Base-by-base conservation (phyloP, 768 basidiomycete genomes). In the Lactifluus hygrophoroides region DNA sequence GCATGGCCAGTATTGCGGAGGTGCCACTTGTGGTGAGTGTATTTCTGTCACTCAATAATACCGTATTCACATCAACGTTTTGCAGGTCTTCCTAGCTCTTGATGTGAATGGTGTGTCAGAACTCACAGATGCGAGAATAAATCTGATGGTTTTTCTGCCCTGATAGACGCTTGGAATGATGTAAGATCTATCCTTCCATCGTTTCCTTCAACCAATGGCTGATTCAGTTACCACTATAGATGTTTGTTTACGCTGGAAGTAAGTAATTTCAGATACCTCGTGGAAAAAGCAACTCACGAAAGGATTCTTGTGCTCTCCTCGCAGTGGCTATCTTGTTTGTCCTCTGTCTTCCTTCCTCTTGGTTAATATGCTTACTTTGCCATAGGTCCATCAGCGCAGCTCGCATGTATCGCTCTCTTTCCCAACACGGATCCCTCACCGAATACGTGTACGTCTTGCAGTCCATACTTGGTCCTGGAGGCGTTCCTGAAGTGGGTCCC, bases 361-460 rank as follows among this genome's bases (percentile, higher is more conserved):
- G 16, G 13, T 17, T 8, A 8, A 11, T 37, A n/a, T 46, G 23
- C 52, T 46, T 27, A 51, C 57, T 8, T 8, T 10, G 9, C 16
- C 8, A 19, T 32, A 58, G 57, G 44, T 32, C 44, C 28, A 58
- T 58, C 28, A 27, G 44, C 23, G 44, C 57, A 21, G 35, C 57
- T 34, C 57, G 57, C 28, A 52, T 58, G 57, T 58, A 58, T 28
- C 57, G 57, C n/a, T 32, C 44, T 40, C 21, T 58, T 19, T 52
- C 35, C 16, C 14, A 45, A 16, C 25, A 8, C 14, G 57, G 57
- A 25, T 38, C 51, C 10, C 13, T 58, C 51, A 58, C 57, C 5
- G 44, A 46, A 58, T 52, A 30, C 35, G 25, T 38, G 57, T 58
- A 40, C 43, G 57, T 35, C 16, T 21, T 17, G 16, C 37, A 10